phyloP scores from a whole-genome alignment of 2,329 filamentous ascomycete species.

The Arthrocladium fulminans region DNA sequence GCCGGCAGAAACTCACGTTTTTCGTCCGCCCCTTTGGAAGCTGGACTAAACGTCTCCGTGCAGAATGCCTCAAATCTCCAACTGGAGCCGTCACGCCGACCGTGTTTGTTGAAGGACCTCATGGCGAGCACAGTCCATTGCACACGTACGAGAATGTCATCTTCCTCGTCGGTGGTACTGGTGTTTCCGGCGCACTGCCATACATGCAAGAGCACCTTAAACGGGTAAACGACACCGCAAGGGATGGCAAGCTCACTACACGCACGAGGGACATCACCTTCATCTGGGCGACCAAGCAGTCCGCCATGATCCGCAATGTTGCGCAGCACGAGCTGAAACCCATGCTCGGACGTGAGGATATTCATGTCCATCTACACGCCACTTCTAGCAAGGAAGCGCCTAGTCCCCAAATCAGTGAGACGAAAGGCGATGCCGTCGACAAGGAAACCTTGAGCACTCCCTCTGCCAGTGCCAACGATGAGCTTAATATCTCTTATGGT shows the following conservation, averaged over 20 bases:
- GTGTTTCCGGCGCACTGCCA: slow-evolving; percentile 39
- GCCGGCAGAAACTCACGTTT: slow-evolving; percentile 35
- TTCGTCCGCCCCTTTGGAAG: slow-evolving; percentile 44
- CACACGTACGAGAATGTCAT: slow-evolving; percentile 43
- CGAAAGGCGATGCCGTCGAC: slow-evolving; percentile 10
- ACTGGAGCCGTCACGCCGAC: slow-evolving; percentile 24
- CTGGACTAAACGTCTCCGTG: slow-evolving; percentile 41
- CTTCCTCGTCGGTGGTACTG: slow-evolving; percentile 36
- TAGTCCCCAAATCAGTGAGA: slow-evolving; percentile 29
- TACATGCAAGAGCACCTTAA: slow-evolving; percentile 29
- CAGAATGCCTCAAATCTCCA: slow-evolving; percentile 27
- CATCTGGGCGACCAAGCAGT: slow-evolving; percentile 29
- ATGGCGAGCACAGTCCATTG: slow-evolving; percentile 37
- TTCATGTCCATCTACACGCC: slow-evolving; percentile 27
- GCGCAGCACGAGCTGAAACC: slow-evolving; percentile 23
- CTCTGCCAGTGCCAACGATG: slow-evolving; percentile 1
- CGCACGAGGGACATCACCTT: slow-evolving; percentile 26
- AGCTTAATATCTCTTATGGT: slow-evolving; percentile 25
- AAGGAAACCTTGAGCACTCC: too few species aligned
- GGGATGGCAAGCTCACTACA: slow-evolving; percentile 10
- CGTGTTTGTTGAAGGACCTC: slow-evolving; percentile 42
- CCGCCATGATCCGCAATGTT: slow-evolving; percentile 25
- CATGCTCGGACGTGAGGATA: slow-evolving; percentile 25
- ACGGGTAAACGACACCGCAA: not conserved
- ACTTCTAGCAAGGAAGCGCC: slow-evolving; percentile 16